phyloP scores from a whole-genome alignment of 2,329 filamentous ascomycete species.

The Plenodomus tracheiphilus region DNA sequence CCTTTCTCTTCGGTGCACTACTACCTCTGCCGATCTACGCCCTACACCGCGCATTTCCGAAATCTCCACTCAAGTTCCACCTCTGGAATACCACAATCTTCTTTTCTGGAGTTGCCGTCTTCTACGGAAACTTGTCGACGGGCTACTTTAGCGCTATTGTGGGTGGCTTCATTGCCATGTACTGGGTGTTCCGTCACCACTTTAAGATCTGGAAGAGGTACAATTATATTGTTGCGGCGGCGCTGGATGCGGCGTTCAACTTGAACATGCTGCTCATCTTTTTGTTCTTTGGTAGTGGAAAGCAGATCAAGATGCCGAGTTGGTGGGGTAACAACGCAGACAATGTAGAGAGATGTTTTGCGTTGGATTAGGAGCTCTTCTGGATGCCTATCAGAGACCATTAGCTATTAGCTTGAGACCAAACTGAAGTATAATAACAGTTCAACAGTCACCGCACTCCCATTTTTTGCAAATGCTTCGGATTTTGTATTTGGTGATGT shows the following conservation, averaged over 20 bases:
- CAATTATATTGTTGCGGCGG: conserved; percentile 64
- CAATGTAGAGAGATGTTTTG: conserved; percentile 63
- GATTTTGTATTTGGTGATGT: background rate
- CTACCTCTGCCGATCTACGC: conserved; percentile 54
- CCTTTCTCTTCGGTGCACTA: conserved; percentile 56
- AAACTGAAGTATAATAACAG: too few relatives aligned
- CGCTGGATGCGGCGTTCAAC: conserved; percentile 66
- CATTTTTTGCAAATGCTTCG: background rate
- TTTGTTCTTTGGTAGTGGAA: conserved; percentile 61
- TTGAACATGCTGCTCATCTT: conserved; percentile 65
- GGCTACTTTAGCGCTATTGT: conserved; percentile 61
- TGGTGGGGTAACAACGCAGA: conserved; percentile 66
- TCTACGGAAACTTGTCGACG: conserved; percentile 65
- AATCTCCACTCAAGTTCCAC: conserved; percentile 57
- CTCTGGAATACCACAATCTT: conserved; percentile 66
- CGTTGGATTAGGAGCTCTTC: conserved; percentile 36
- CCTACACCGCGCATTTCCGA: conserved; percentile 58
- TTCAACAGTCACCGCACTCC: too few relatives aligned
- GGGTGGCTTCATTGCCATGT: conserved; percentile 65
- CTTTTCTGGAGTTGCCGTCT: conserved; percentile 58
- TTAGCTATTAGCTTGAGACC: too few relatives aligned
- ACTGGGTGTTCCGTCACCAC: conserved; percentile 58
- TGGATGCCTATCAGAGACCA: too few relatives aligned
- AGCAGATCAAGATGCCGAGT: conserved; percentile 61
- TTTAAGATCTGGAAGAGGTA: conserved; percentile 63